These are phyloP conservation scores for Fusarium buharicum DNA, from an alignment of 2,329 filamentous ascomycete genomes.

Conservation along the genomic window DNA sequence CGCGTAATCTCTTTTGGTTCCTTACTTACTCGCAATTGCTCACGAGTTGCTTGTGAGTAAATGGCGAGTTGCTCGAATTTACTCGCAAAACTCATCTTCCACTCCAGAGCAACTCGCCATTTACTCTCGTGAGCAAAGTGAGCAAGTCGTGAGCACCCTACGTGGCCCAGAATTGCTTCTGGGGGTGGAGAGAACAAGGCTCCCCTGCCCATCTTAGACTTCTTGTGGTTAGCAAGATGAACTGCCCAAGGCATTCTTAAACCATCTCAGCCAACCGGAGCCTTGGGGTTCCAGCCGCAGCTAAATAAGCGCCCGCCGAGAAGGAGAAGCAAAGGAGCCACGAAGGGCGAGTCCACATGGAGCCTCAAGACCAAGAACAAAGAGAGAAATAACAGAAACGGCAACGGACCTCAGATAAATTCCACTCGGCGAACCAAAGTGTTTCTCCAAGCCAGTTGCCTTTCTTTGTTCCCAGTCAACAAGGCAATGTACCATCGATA, in stretches of 20 bases:
- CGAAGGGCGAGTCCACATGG: neutral
- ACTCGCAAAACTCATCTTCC: neutral
- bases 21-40: too few relatives aligned
- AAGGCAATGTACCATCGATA: too few relatives aligned
- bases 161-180: neutral
- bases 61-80: too few relatives aligned
- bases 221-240: neutral
- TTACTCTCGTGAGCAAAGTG: neutral
- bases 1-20: too few relatives aligned
- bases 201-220: too few relatives aligned
- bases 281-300: neutral
- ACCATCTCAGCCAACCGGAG: neutral
- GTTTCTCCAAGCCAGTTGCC: neutral
- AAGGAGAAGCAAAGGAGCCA: neutral
- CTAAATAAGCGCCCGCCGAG: neutral
- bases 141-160: neutral
- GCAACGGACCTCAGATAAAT: slow-evolving; percentile 2
- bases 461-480: neutral
- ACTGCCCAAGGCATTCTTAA: neutral
- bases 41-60: too few relatives aligned
- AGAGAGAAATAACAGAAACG: neutral
- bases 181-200: neutral
- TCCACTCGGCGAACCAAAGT: slow-evolving; percentile 1
- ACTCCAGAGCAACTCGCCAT: neutral
- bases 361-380: neutral